Conservation (phyloP, 768 basidiomycete genomes). For the Suillus cothurnatus region DNA sequence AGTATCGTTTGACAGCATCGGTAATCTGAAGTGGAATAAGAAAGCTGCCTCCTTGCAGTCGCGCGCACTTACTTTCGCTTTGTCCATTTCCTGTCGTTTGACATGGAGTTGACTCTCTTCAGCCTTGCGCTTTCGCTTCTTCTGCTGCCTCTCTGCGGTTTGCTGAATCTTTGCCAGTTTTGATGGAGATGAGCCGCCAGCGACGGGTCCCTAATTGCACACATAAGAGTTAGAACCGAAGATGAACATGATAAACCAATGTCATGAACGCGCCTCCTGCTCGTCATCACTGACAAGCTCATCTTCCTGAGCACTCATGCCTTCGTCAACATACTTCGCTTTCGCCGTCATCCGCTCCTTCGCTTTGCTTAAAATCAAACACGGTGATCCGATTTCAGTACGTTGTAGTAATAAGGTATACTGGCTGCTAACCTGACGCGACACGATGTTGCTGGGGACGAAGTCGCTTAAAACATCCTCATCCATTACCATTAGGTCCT, state of each 20-base stretch:
- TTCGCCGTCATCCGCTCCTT: constrained; percentile 68
- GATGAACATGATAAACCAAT: constrained; percentile 7
- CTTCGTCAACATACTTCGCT: constrained; percentile 68
- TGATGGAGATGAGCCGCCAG: constrained; percentile 29
- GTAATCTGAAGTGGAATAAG: constrained; percentile 56
- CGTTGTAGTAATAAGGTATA: constrained; percentile 12
- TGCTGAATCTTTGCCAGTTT: constrained; percentile 40
- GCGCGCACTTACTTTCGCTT: constrained; percentile 65
- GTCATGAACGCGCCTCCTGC: constrained; percentile 32
- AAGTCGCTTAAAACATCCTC: constrained; percentile 92
- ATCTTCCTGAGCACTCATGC: constrained; percentile 58
- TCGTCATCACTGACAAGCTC: constrained; percentile 60
- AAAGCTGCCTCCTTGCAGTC: constrained; percentile 6
- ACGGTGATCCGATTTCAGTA: constrained; percentile 31
- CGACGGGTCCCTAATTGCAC: constrained; percentile 20
- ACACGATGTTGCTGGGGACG: constrained; percentile 89
- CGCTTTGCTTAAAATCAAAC: constrained; percentile 48
- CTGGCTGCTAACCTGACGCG: constrained; percentile 65
- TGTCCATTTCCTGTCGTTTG: constrained; percentile 85
- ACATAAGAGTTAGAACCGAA: constrained; percentile 10
- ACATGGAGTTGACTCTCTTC: constrained; percentile 70
- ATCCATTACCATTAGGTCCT: constrained; percentile 37
- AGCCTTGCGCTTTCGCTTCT: constrained; percentile 60
- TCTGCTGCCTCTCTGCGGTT: constrained; percentile 41
- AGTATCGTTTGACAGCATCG: constrained; percentile 95